phyloP scores from a whole-genome alignment of 2,329 filamentous ascomycete species.

The Fusarium sp. region DNA sequence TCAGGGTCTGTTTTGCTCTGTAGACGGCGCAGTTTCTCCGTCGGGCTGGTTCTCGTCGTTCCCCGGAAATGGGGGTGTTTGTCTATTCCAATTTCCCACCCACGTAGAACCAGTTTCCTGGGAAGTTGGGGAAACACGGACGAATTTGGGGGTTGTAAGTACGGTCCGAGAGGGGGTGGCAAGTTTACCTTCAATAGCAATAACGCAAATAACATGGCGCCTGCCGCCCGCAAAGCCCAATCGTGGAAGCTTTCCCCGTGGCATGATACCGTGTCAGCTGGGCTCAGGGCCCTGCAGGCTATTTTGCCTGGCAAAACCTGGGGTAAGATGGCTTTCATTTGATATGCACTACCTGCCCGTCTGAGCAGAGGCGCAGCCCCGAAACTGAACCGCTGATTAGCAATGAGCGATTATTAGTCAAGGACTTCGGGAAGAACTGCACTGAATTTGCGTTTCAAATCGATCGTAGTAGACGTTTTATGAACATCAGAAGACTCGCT shows the following conservation, averaged over 20 bases:
- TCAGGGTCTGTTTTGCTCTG: slow-evolving; percentile 16
- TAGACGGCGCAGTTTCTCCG: slow-evolving; percentile 40
- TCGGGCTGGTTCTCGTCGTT: slow-evolving; percentile 37
- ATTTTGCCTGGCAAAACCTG: slow-evolving; percentile 33
- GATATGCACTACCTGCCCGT: slow-evolving; percentile 24
- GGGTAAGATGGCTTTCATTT: slow-evolving; percentile 24
- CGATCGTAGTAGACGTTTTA: slow-evolving; percentile 1
- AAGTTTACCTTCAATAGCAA: slow-evolving; percentile 20
- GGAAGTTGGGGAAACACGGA: slow-evolving; percentile 41
- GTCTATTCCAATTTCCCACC: slow-evolving; percentile 14
- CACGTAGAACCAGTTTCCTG: slow-evolving; percentile 32
- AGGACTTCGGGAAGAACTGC: background rate
- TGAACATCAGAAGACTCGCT: slow-evolving; percentile 26
- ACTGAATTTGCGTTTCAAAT: background rate
- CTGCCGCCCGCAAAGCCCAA: slow-evolving; percentile 7
- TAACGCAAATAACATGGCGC: background rate
- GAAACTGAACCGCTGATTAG: slow-evolving; percentile 23
- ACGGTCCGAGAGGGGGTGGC: slow-evolving; percentile 4
- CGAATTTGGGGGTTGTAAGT: slow-evolving; percentile 33
- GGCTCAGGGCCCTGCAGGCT: slow-evolving; percentile 20
- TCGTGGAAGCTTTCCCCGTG: slow-evolving; percentile 19
- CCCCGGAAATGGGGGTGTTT: slow-evolving; percentile 33
- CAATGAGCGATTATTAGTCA: slow-evolving; percentile 13
- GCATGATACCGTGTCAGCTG: slow-evolving; percentile 40
- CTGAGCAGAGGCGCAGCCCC: slow-evolving; percentile 23